Evolutionary conservation across 495 filamentous ascomycete species (phyloP).

Genomic region (Talaromyces liani): DNA sequence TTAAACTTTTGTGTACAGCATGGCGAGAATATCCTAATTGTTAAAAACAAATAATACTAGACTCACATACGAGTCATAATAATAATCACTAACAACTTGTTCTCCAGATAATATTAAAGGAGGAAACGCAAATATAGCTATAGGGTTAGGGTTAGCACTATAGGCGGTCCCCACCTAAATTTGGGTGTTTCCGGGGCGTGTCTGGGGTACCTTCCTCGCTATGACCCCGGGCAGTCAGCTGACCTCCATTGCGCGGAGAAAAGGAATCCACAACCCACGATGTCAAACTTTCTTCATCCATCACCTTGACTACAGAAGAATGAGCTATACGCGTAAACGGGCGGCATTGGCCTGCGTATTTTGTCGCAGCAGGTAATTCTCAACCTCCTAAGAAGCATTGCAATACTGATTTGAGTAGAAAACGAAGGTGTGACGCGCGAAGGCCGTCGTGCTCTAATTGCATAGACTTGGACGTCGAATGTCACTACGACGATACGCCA

Average conservation of each 20-base stretch:
- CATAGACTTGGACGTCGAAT: conserved; percentile 5
- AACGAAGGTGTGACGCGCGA: conserved; percentile 8
- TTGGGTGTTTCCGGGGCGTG: not conserved
- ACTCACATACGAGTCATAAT: not conserved
- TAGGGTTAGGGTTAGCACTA: not conserved
- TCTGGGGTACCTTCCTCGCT: not conserved
- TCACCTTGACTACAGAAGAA: not conserved
- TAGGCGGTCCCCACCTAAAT: not conserved
- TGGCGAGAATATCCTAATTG: not conserved
- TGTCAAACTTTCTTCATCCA: not conserved
- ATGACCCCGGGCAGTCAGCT: not conserved
- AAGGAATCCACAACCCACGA: not conserved
- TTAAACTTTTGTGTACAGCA: not conserved
- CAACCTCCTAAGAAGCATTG: too few relatives aligned
- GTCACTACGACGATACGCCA: conserved; percentile 9
- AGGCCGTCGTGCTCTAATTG: conserved; percentile 6
- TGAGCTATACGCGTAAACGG: conserved; percentile 7
- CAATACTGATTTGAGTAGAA: not conserved
- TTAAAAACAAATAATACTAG: not conserved
- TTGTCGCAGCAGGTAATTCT: conserved; percentile 1
- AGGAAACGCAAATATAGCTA: too few relatives aligned
- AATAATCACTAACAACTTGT: not conserved
- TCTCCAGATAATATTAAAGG: too few relatives aligned
- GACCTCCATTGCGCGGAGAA: not conserved
- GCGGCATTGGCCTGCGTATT: conserved; percentile 4